Conservation (phyloP, 768 basidiomycete species). For the Tulasnella sp. region DNA sequence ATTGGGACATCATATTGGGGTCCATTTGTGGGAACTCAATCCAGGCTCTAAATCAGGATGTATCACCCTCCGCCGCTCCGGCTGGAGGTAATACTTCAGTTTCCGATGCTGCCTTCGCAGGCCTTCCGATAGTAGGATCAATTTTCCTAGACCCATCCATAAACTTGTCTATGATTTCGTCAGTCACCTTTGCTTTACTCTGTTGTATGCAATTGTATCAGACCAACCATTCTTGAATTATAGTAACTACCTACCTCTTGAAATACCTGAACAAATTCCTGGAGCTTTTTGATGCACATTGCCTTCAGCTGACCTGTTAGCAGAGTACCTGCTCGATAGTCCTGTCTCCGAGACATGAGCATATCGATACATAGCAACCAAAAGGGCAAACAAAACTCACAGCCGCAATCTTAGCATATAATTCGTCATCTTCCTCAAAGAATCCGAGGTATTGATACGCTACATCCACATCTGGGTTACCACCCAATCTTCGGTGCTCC, state of each 20-base stretch:
- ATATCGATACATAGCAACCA: not conserved
- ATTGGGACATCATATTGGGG: too few relatives aligned
- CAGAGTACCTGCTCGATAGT: constrained; percentile 78
- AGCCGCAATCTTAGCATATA: constrained; percentile 59
- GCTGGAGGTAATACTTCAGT: too few relatives aligned
- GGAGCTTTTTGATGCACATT: constrained; percentile 68
- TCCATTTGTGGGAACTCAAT: too few relatives aligned
- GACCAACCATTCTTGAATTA: constrained; percentile 5
- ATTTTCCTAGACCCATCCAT: constrained; percentile 77
- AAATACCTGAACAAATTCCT: constrained; percentile 72
- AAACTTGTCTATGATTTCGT: constrained; percentile 57
- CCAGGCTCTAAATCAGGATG: too few relatives aligned
- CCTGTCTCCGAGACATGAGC: constrained; percentile 34
- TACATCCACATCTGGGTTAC: constrained; percentile 90
- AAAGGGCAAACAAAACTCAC: constrained; percentile 32
- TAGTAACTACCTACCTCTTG: constrained; percentile 45
- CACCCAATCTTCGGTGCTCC: constrained; percentile 77
- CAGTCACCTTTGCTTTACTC: constrained; percentile 70
- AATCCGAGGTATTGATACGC: constrained; percentile 89
- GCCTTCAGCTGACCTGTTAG: constrained; percentile 88
- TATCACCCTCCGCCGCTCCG: too few relatives aligned
- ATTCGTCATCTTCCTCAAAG: constrained; percentile 92
- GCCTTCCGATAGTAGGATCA: constrained; percentile 24
- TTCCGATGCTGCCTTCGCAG: not conserved
- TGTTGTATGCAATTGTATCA: constrained; percentile 24